Base-by-base conservation (phyloP, 2,329 filamentous ascomycete species). In the Intubia oerlemansii region DNA sequence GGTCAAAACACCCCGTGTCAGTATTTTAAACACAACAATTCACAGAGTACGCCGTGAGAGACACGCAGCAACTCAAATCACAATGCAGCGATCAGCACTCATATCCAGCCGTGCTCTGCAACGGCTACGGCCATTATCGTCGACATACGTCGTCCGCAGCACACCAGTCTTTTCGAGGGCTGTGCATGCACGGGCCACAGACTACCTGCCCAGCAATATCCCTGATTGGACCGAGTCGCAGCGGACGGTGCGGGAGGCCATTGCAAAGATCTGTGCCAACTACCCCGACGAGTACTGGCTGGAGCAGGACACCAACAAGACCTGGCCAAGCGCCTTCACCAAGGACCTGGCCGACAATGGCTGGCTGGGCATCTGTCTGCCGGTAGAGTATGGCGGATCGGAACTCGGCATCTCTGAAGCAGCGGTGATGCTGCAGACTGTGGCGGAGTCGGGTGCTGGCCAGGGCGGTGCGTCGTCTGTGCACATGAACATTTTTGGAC, bases 351-450 rank as follows among this genome's bases (percentile, higher is more conserved):
- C 79, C 7, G 64, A 66, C 32, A 74, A 71, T 37, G 78, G 80
- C 6, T 88, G 77, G 76, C 62, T 88, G 23, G 79, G 79, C 3
- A 82, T 85, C 38, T 77, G 77, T 0, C 52, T 88, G 4, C 77
- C 78, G 0, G 75, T 82, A 43, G 56, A 64, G 0, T 59, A 81
- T 0, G 79, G 80, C 4, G 80, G 79, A 1, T 62, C 75, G 1
- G 77, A 74, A 0, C 50, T 90, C 7, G 78, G 70, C 7, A 81
- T 90, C 20, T 73, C 74, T 1, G 79, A 88, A 44, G 79, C 79
- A 1, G 79, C 73, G 1, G 77, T 85, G 63, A 85, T 88, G 77
- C 63, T 88, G 57, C 79, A 90, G 41, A 78, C 77, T 3, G 78
- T 84, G 32, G 56, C 73, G 1, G 74, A 82, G 50, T 36, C 34